Evolutionary conservation across 352 stramenopile genomes (phyloP).

Genomic region (Aphanomyces invadans): DNA sequence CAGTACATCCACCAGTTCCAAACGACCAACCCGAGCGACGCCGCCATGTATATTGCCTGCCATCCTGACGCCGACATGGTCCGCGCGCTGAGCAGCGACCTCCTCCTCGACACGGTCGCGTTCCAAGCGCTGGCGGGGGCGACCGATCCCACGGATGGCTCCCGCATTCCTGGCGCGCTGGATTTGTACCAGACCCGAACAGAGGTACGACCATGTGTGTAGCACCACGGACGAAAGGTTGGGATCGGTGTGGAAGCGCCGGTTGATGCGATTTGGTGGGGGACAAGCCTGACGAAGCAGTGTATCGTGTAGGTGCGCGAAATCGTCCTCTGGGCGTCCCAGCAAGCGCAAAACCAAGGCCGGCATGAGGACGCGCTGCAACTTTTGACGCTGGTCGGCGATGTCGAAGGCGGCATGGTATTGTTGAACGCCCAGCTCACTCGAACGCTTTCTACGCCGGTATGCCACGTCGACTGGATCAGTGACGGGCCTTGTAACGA

Average conservation of each 20-base stretch:
- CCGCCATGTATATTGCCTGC: conserved; percentile 71
- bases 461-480: not conserved
- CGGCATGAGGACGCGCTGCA: conserved; percentile 62
- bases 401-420: conserved; percentile 64
- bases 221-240: not conserved
- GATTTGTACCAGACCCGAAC: conserved; percentile 63
- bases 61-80: conserved; percentile 51
- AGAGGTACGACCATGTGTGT: conserved; percentile 29
- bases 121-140: conserved; percentile 72
- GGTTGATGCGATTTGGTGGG: too few relatives aligned
- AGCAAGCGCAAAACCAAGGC: conserved; percentile 64
- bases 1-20: conserved; percentile 83
- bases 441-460: conserved; percentile 48
- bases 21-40: conserved; percentile 61
- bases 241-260: not conserved
- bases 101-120: conserved; percentile 73
- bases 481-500: not conserved
- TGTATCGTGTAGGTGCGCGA: conserved; percentile 69
- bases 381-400: conserved; percentile 68
- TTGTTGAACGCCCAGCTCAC: conserved; percentile 70
- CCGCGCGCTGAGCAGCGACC: conserved; percentile 60
- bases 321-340: conserved; percentile 58
- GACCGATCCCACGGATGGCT: conserved; percentile 76
- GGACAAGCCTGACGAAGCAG: too few relatives aligned
- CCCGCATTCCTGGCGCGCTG: conserved; percentile 62